Conservation (phyloP, 352 stramenopile genomes). For the Pythium utonaiense region DNA sequence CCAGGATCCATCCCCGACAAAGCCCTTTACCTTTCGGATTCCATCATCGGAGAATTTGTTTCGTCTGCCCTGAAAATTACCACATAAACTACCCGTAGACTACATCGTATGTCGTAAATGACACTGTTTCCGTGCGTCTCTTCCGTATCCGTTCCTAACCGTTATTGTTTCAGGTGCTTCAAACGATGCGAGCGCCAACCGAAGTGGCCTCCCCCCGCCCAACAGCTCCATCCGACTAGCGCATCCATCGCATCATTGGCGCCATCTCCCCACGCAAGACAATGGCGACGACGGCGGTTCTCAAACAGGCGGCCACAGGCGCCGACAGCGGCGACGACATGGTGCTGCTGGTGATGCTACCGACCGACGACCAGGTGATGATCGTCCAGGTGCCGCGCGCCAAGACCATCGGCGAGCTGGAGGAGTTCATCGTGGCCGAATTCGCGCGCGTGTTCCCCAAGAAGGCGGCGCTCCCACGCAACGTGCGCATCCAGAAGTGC, state of each 20-base stretch:
- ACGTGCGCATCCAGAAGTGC: constrained; percentile 74
- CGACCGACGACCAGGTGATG: constrained; percentile 55
- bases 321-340: constrained; percentile 35
- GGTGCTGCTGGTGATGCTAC: constrained; percentile 70
- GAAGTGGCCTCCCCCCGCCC: background rate
- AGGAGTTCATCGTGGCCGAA: constrained; percentile 59
- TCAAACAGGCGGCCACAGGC: background rate
- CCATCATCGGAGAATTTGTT: no score
- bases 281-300: background rate
- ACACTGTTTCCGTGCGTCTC: no score
- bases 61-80: no score
- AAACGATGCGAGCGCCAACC: constrained; percentile 2
- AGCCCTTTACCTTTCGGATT: no score
- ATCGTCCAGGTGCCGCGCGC: constrained; percentile 52
- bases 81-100: no score
- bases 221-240: background rate
- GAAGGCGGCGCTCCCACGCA: constrained; percentile 33
- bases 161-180: background rate
- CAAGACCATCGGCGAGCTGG: constrained; percentile 53
- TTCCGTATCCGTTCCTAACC: background rate
- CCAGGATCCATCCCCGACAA: no score
- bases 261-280: background rate
- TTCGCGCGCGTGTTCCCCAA: constrained; percentile 62
- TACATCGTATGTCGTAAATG: no score
- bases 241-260: no score